These are phyloP conservation scores for Nicotiana attenuata DNA, from an alignment of 257 asterid genomes.

Conservation along the genomic window DNA sequence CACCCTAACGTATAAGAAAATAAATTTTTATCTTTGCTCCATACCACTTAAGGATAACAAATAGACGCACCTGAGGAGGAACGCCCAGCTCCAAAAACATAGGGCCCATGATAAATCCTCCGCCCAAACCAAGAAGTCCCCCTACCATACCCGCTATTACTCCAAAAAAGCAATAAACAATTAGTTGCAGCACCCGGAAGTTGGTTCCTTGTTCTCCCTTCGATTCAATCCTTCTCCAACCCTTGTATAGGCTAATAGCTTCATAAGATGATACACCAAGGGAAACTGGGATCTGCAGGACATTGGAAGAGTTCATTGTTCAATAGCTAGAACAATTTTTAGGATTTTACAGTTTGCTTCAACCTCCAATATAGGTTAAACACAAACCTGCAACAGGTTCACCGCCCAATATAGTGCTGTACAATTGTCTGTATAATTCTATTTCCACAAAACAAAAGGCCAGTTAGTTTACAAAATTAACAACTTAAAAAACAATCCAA, in stretches of 20 bases:
- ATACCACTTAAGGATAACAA: not conserved
- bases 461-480: slow-evolving; percentile 13
- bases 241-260: slow-evolving; percentile 70
- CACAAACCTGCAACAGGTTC: slow-evolving; percentile 81
- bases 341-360: not conserved
- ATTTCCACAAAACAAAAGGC: slow-evolving; percentile 26
- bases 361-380: not conserved
- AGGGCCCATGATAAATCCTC: slow-evolving; percentile 76
- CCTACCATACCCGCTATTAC: slow-evolving; percentile 85
- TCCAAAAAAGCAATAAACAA: slow-evolving; percentile 69
- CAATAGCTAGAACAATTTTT: not conserved
- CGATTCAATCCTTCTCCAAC: slow-evolving; percentile 74
- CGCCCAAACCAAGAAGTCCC: slow-evolving; percentile 95
- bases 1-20: not conserved
- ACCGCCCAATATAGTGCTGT: slow-evolving; percentile 72
- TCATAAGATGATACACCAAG: slow-evolving; percentile 62
- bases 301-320: not conserved
- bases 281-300: slow-evolving; percentile 73
- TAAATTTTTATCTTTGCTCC: not conserved
- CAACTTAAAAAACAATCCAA: not conserved
- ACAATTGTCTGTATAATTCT: slow-evolving; percentile 63
- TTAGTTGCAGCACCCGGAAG: slow-evolving; percentile 55
- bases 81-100: slow-evolving; percentile 49
- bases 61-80: slow-evolving; percentile 58
- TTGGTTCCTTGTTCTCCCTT: slow-evolving; percentile 67